phyloP scores from a whole-genome alignment of 495 filamentous ascomycete species.

The Choiromyces venosus region DNA sequence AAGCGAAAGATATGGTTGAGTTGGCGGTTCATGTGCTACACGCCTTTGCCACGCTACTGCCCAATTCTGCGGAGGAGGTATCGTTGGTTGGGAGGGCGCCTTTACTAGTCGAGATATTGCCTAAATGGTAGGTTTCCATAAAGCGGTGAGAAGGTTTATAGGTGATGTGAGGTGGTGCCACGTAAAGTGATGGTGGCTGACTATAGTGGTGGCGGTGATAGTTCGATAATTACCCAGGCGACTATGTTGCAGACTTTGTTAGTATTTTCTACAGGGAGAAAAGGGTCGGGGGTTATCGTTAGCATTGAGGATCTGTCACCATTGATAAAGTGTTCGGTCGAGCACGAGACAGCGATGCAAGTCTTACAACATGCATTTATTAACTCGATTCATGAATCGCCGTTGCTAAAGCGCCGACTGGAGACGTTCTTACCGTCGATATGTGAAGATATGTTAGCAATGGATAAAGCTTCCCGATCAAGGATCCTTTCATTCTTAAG shows the following conservation, averaged over 20 bases:
- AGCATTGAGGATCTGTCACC: constrained; percentile 48
- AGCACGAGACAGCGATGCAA: constrained; percentile 50
- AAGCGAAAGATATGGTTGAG: constrained; percentile 56
- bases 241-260: constrained; percentile 54
- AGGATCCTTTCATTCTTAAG: constrained; percentile 27
- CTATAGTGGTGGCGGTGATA: constrained; percentile 26
- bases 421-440: constrained; percentile 17
- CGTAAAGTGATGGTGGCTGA: background rate
- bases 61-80: constrained; percentile 45
- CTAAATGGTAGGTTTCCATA: constrained; percentile 48
- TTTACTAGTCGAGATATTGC: constrained; percentile 48
- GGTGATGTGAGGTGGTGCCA: background rate
- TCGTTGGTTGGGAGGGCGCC: constrained; percentile 51
- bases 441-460: constrained; percentile 7
- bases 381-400: constrained; percentile 31
- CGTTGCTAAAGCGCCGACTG: constrained; percentile 6
- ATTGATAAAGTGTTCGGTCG: constrained; percentile 51
- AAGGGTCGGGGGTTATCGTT: constrained; percentile 49
- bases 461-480: constrained; percentile 5
- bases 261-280: constrained; percentile 42
- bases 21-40: constrained; percentile 57
- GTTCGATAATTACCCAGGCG: constrained; percentile 50
- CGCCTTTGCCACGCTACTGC: constrained; percentile 54
- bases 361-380: constrained; percentile 53
- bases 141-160: background rate